Conservation (phyloP, 2,329 filamentous ascomycete genomes). For the Tolypocladium tropicale region DNA sequence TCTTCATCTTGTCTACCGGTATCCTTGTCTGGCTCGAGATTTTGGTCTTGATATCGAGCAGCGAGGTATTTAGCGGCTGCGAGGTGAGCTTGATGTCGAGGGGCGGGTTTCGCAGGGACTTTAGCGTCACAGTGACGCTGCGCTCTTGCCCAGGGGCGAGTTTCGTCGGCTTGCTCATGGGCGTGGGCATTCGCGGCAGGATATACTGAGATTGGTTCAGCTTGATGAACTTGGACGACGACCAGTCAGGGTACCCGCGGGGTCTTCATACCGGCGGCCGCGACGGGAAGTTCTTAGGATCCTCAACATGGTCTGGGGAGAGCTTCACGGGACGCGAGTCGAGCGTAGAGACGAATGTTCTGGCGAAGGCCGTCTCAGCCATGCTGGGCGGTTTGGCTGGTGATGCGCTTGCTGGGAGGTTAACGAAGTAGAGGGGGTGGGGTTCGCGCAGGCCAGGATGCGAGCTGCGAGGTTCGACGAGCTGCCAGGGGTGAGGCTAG, state of each 20-base stretch:
- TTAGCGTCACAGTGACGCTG: slow-evolving; percentile 51
- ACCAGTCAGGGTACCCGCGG: no score
- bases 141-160: slow-evolving; percentile 42
- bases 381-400: slow-evolving; percentile 30
- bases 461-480: not conserved
- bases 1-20: slow-evolving; percentile 69
- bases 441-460: not conserved
- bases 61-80: slow-evolving; percentile 56
- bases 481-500: not conserved
- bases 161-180: slow-evolving; percentile 39
- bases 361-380: slow-evolving; percentile 80
- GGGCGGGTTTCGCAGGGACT: slow-evolving; percentile 66
- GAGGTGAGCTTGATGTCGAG: slow-evolving; percentile 57
- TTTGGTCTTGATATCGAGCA: slow-evolving; percentile 67
- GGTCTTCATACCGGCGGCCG: slow-evolving; percentile 56
- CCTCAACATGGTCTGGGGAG: slow-evolving; percentile 81
- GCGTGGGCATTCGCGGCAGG: slow-evolving; percentile 55
- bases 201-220: slow-evolving; percentile 44
- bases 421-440: no score
- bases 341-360: slow-evolving; percentile 69
- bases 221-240: not conserved
- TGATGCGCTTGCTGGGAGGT: not conserved
- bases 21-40: slow-evolving; percentile 55
- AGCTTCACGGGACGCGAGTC: slow-evolving; percentile 74
- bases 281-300: slow-evolving; percentile 67